Base-by-base conservation (phyloP, 2,329 filamentous ascomycete genomes). In the Bertia moriformis region DNA sequence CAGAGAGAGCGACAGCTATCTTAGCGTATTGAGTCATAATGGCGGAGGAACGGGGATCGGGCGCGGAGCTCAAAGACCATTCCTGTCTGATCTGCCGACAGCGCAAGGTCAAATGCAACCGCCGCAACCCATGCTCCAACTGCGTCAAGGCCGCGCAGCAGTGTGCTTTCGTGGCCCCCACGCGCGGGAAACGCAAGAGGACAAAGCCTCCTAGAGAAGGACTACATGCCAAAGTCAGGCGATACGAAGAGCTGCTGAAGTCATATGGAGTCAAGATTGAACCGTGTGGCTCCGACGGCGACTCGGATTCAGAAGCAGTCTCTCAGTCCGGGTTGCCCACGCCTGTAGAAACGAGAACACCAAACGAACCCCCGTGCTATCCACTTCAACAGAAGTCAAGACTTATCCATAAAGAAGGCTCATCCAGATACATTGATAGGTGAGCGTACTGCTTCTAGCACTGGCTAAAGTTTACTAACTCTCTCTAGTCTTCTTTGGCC, bases 11-110 rank as follows among this genome's bases (percentile, higher is more conserved):
- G n/a, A n/a, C n/a, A n/a, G n/a, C n/a, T n/a, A n/a, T n/a, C n/a
- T n/a, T n/a, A n/a, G n/a, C n/a, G n/a, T n/a, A n/a, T n/a, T n/a
- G n/a, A n/a, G n/a, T n/a, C n/a, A n/a, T n/a, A n/a, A n/a, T n/a
- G n/a, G n/a, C n/a, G n/a, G n/a, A n/a, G n/a, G n/a, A n/a, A n/a
- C n/a, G n/a, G n/a, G n/a, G n/a, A n/a, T n/a, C n/a, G n/a, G n/a
- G n/a, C n/a, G n/a, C n/a, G n/a, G n/a, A n/a, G n/a, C n/a, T 29
- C 24, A 29, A 29, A 29, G n/a, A n/a, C 24, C n/a, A 29, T 44
- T 73, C 70, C 43, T 89, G 83, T 49, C 67, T 84, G 13, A 65
- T 78, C 15, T 89, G 83, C 51, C 81, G 86, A 52, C 79, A 83
- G 53, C 73, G 80, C 43, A 86, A 86, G 54, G 70, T 86, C 33